A percentile compares a stretch with the other conserved stretches of the same genome.
These are phyloP conservation scores for Phialophora verrucosa DNA, from an alignment of 2,329 filamentous ascomycete species.

Conservation along the genomic window DNA sequence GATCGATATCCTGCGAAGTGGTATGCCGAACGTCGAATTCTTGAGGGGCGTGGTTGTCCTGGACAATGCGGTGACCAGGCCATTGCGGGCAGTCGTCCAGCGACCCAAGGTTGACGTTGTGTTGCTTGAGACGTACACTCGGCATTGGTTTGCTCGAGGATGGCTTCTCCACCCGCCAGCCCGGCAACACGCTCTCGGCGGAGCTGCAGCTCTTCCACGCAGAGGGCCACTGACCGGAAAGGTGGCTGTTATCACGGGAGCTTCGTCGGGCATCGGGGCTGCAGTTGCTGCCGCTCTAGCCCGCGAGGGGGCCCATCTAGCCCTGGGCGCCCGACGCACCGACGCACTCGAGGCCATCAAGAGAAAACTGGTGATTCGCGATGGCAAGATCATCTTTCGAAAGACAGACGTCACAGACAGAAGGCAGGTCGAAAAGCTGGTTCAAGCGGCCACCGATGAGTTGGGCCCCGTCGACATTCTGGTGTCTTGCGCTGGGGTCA, in stretches of 20 bases:
- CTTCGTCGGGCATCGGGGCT: conserved; percentile 47
- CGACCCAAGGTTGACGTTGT: conserved; percentile 71
- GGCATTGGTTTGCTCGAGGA: conserved; percentile 79
- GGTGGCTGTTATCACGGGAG: conserved; percentile 48
- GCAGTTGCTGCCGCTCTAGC: conserved; percentile 44
- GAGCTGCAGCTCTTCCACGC: conserved; percentile 52
- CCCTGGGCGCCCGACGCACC: conserved; percentile 64
- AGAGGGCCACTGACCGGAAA: conserved; percentile 58
- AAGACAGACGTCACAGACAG: conserved; percentile 75
- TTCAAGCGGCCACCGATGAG: conserved; percentile 63
- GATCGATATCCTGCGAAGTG: conserved; percentile 77
- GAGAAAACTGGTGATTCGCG: conserved; percentile 61
- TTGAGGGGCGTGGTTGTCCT: conserved; percentile 74
- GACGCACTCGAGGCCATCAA: conserved; percentile 73
- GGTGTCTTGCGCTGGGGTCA: conserved; percentile 80
- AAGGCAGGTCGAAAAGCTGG: conserved; percentile 69
- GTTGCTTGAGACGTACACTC: conserved; percentile 77
- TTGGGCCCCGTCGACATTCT: conserved; percentile 78
- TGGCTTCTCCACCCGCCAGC: conserved; percentile 72
- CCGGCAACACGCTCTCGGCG: conserved; percentile 54
- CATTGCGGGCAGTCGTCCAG: conserved; percentile 63
- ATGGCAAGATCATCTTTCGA: conserved; percentile 70
- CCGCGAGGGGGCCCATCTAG: conserved; percentile 51
- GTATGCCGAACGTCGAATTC: conserved; percentile 78
- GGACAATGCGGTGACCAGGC: conserved; percentile 70